A percentile compares a stretch with the other conserved stretches of the same genome.
phyloP scores from a whole-genome alignment of 1,139 yeast species.

The Yamadazyma taylorii region DNA sequence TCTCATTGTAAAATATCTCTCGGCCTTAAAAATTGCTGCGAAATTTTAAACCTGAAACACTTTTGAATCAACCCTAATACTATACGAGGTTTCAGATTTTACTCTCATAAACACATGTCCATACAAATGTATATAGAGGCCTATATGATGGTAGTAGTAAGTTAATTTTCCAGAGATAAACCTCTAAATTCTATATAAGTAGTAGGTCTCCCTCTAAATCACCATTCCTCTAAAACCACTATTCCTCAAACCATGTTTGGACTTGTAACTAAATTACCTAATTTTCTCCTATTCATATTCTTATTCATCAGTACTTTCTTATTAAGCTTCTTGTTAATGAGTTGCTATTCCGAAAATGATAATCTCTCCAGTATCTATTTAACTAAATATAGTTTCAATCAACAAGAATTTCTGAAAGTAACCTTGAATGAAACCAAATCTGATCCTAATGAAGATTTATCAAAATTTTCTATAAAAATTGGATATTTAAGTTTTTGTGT shows the following conservation, averaged over 20 bases:
- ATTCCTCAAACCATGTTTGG: conserved; percentile 6
- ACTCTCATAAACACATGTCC: background rate
- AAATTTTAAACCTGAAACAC: conserved; percentile 2
- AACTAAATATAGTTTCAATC: conserved; percentile 46
- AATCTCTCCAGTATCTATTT: conserved; percentile 49
- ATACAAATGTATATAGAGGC: background rate
- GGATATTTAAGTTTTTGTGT: conserved; percentile 57
- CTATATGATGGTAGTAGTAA: background rate
- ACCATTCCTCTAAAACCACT: no score
- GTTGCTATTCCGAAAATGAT: conserved; percentile 43
- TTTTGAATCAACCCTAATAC: background rate
- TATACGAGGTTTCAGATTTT: background rate
- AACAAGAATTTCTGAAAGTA: conserved; percentile 36
- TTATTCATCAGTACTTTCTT: conserved; percentile 41
- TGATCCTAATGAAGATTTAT: conserved; percentile 23
- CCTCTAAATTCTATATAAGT: no score
- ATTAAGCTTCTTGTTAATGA: conserved; percentile 52
- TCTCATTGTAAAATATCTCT: no score
- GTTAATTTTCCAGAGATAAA: no score
- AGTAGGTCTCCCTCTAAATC: no score
- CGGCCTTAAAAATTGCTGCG: conserved; percentile 2
- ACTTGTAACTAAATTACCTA: conserved; percentile 12
- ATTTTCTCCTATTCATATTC: conserved; percentile 19
- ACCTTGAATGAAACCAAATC: conserved; percentile 9
- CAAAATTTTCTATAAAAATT: conserved; percentile 41